Evolutionary conservation across 192 early-diverging fungal species (phyloP), one percentile per base, ranked within the genome.

Genomic region (Entophlyctis helioformis): DNA sequence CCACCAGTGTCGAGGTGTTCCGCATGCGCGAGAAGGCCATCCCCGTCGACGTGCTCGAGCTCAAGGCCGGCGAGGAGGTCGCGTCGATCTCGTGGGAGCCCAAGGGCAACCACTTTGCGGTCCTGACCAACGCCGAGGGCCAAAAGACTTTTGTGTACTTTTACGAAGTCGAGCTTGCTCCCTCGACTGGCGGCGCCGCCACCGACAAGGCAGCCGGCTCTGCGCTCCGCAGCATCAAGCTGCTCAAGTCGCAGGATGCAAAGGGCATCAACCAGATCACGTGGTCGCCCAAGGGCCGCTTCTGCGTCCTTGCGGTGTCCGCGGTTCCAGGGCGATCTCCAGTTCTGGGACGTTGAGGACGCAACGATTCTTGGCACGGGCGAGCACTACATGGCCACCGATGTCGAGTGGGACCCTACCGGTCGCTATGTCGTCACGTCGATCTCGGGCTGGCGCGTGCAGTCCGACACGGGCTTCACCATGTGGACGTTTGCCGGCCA

Each of bases 381-480:
- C 32, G 93, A 96, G 63, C 96, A 96, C 64, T 96, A 91, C 68
- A 85, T 83, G 65, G 79, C 87, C 35, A 91, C 90, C 18, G 91
- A 95, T 51, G 76, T 96, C 42, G 90, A 96, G 60, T 98, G 95
- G 95, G 95, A 98, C 57, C 92, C 95, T 7, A 96, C 88, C 22
- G 95, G 95, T 51, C 86, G 95, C 43, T 98, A 79, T 56, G 82
- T 96, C n/a, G 64, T 84, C 8, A 79, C 83, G 37, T 83, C 80
- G 26, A 83, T 89, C 21, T 87, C 84, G 19, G 73, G 82, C 57
- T 93, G 90, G 96, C 69, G 81, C 53, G 76, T 87, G 49, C 67
- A 78, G 42, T 69, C 66, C 56, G 95, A 98, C 57, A 87, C 87
- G 62, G 93, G 95, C 38, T 96, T 85, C 62, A 76, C 66, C 36